Conservation (phyloP, 2,329 filamentous ascomycete species). For the Neocucurbitaria cava region DNA sequence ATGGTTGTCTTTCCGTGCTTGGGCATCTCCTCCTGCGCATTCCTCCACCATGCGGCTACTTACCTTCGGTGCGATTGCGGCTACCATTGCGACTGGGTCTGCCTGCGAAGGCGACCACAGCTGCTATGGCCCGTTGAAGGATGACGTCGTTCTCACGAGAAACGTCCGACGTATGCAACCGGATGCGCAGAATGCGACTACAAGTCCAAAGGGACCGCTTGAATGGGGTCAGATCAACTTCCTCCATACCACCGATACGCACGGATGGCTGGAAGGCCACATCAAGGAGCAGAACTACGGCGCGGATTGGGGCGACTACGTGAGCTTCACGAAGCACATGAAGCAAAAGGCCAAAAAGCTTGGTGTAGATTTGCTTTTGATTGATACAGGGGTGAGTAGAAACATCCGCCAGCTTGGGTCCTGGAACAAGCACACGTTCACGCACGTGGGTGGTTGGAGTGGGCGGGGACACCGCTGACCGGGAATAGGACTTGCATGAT, state of each 20-base stretch:
- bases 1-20: neutral
- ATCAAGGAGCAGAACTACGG: conserved; percentile 69
- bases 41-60: conserved; percentile 16
- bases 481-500: conserved; percentile 66
- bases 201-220: conserved; percentile 50
- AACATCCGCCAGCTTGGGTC: neutral
- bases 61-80: conserved; percentile 11
- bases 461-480: conserved; percentile 1
- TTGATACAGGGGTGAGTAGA: conserved; percentile 62
- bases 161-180: conserved; percentile 55
- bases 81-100: conserved; percentile 10
- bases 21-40: neutral
- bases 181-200: conserved; percentile 50
- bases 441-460: neutral
- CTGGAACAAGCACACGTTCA: conserved; percentile 1
- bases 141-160: conserved; percentile 51
- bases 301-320: conserved; percentile 71
- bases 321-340: conserved; percentile 66
- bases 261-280: conserved; percentile 68
- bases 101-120: conserved; percentile 42
- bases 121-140: conserved; percentile 50
- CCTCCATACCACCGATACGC: conserved; percentile 68
- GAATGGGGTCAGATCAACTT: conserved; percentile 73
- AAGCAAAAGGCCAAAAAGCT: conserved; percentile 63
- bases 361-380: conserved; percentile 65